Evolutionary conservation across 2,329 filamentous ascomycete genomes (phyloP).

Genomic region (Dactylonectria estremocensis): DNA sequence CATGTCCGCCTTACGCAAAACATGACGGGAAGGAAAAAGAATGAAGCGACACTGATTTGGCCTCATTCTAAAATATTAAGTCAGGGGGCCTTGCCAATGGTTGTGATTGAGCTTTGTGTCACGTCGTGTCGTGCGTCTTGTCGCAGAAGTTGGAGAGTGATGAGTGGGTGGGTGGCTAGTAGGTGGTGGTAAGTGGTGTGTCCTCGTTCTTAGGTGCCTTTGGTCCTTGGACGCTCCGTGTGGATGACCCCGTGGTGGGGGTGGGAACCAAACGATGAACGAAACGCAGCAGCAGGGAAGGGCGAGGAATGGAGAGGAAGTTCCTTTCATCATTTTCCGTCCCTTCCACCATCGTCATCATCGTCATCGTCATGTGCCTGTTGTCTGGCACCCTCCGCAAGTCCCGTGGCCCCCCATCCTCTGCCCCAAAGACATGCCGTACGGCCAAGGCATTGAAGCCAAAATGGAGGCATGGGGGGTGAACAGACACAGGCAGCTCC

Average conservation of each 20-base stretch:
- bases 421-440: conserved; percentile 2
- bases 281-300: conserved; percentile 28
- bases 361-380: conserved; percentile 43
- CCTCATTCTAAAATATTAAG: not conserved
- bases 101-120: conserved; percentile 17
- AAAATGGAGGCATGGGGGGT: not conserved
- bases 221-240: conserved; percentile 2
- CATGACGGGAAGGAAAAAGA: not conserved
- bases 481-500: conserved; percentile 1
- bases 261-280: conserved; percentile 15
- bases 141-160: conserved; percentile 5
- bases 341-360: conserved; percentile 34
- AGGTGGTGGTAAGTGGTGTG: no score
- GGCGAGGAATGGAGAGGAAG: conserved; percentile 34
- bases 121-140: not conserved
- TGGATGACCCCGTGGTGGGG: conserved; percentile 15
- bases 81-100: conserved; percentile 37
- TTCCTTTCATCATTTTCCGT: conserved; percentile 17
- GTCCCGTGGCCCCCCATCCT: not conserved
- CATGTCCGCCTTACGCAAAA: not conserved
- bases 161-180: not conserved
- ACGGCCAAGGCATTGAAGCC: not conserved
- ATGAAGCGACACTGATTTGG: not conserved
- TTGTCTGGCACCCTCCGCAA: not conserved
- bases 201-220: not conserved